Base-by-base conservation (phyloP, 2,329 filamentous ascomycete genomes). In the Macroventuria anomochaeta region DNA sequence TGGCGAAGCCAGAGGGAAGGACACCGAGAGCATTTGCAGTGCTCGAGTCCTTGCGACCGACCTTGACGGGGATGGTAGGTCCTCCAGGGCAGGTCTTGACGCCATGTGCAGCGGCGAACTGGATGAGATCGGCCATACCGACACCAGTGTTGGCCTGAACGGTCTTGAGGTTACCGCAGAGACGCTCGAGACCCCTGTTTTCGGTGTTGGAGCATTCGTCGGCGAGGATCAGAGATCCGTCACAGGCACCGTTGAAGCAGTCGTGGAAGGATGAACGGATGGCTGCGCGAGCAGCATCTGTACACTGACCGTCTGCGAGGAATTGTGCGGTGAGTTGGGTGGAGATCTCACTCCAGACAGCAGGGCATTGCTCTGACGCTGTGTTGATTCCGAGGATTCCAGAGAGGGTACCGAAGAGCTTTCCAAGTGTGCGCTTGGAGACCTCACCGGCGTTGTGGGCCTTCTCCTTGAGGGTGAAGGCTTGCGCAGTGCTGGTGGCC, bases 131-230 rank as follows among this genome's bases (percentile, higher is more conserved):
- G 18, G 65, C 72, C 13, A 66, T 59, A 4, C 71, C 70, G 18
- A 75, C 72, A 7, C 61, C 64, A 39, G 78, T 80, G 40, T 77
- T 70, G 12, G 61, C 61, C 26, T 76, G 77, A 55, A 81, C 73
- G 4, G 57, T 58, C 31, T 69, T 68, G 1, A 80, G 72, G 46
- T 75, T 74, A 3, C 61, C 58, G 13, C 75, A 77, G 21, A 82
- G 76, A 4, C 68, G 70, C 47, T 72, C 59, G 1, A 85, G 71
- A 0, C 80, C 81, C 2, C 49, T 62, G 64, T 85, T 76, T 46
- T 76, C 71, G 0, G 46, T 8, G 15, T 75, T 69, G 1, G 64
- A 59, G 55, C 75, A 75, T 43, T 75, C 72, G 17, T 67, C 50
- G 17, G 71, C 69, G 13, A 74, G 66, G 41, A 75, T 71, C 21